phyloP scores from a whole-genome alignment of 352 stramenopile species.

The Phytopythium litorale region DNA sequence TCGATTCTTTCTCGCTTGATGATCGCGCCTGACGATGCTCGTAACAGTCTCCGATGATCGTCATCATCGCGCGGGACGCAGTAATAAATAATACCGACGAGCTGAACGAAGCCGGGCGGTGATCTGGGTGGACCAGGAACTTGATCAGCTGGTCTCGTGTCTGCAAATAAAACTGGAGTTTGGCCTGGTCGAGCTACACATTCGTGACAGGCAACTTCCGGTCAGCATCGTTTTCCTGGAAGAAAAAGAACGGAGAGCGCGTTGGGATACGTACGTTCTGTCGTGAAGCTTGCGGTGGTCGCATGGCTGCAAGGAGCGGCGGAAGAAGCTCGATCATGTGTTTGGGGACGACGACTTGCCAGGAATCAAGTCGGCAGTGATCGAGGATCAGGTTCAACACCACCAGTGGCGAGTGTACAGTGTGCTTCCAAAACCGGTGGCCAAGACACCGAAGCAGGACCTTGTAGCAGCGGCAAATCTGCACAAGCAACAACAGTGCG shows the following conservation, averaged over 20 bases:
- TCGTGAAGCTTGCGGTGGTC: conserved; percentile 48
- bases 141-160: conserved; percentile 44
- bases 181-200: conserved; percentile 35
- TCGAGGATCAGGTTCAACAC: conserved; percentile 71
- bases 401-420: conserved; percentile 54
- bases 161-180: conserved; percentile 61
- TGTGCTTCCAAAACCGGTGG: conserved; percentile 84
- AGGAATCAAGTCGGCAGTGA: conserved; percentile 56
- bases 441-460: conserved; percentile 70
- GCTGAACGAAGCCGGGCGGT: conserved; percentile 46
- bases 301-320: conserved; percentile 60
- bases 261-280: conserved; percentile 9
- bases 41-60: conserved; percentile 77
- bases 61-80: conserved; percentile 53
- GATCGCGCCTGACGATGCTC: conserved; percentile 40
- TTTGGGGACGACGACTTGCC: conserved; percentile 77
- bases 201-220: background rate
- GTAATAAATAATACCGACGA: conserved; percentile 45
- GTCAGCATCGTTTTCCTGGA: background rate
- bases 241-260: background rate
- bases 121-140: conserved; percentile 52
- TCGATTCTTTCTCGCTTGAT: conserved; percentile 10
- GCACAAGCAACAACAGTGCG: conserved; percentile 1
- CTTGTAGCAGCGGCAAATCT: conserved; percentile 82
- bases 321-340: conserved; percentile 75